Evolutionary conservation across 2,329 filamentous ascomycete species (phyloP), one percentile per base, ranked within the genome.

Genomic region (Fusarium continuum): DNA sequence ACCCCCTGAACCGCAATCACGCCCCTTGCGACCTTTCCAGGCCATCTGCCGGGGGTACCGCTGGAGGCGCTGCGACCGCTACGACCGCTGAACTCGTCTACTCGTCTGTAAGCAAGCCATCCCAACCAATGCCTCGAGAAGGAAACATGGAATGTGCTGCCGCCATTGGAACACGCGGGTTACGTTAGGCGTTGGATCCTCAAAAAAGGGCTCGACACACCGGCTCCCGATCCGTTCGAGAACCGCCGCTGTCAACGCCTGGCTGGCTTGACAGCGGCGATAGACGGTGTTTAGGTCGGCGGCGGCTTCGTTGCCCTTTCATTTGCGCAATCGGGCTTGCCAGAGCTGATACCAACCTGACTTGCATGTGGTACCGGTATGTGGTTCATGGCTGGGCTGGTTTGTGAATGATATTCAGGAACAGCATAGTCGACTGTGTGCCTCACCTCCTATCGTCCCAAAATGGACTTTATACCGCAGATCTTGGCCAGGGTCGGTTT

Each of bases 81-180:
- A 62, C 56, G 43, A 56, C 58, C 64, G 63, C 64, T 64, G 62
- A 59, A 66, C 65, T 53, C 55, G 57, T 57, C 56, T 61, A 66
- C 65, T 53, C 55, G 57, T 57, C 56, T 61, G 53, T 54, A 62
- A 58, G 41, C 68, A 69, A 67, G 67, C 67, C 68, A 68, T 53
- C 55, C 61, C 65, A 63, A 55, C 65, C 72, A 72, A 71, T 73
- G 52, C 59, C 35, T 56, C 41, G 23, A 45, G 29, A n/a, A 57
- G 55, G 48, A 40, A 48, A 20, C 45, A 58, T 63, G 71, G 70
- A 73, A 74, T 74, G 66, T 46, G 43, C 41, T 64, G 56, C 53
- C 49, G 46, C 55, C 34, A 70, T 72, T 73, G 68, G 70, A 36
- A 69, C 54, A 68, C 45, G 53, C 55, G 54, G 53, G 61, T 55